Evolutionary conservation across 495 filamentous ascomycete species (phyloP).

Genomic region (Gamarada debralockiae): DNA sequence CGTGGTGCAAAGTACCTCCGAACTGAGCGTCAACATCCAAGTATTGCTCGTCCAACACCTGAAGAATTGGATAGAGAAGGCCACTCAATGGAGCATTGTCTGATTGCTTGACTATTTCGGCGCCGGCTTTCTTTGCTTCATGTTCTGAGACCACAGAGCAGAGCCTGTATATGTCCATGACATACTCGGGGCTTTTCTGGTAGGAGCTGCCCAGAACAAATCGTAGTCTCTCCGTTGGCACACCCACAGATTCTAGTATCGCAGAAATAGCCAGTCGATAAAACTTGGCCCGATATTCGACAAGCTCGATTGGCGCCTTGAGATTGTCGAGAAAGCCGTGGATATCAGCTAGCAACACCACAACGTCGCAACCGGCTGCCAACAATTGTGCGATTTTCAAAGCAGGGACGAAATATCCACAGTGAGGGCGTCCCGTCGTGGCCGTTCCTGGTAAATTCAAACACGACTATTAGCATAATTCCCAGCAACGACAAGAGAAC

Average conservation of each 20-base stretch:
- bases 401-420: conserved; percentile 19
- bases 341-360: conserved; percentile 9
- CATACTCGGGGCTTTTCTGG: conserved; percentile 32
- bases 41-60: conserved; percentile 3
- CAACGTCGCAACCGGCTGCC: conserved; percentile 18
- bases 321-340: conserved; percentile 10
- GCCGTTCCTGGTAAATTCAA: background rate
- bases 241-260: conserved; percentile 44
- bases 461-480: background rate
- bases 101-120: conserved; percentile 63
- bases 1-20: background rate
- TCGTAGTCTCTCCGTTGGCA: conserved; percentile 32
- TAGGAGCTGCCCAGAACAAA: conserved; percentile 59
- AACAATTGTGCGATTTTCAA: conserved; percentile 24
- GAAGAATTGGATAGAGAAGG: conserved; percentile 53
- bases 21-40: conserved; percentile 5
- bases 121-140: conserved; percentile 57
- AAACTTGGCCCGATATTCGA: conserved; percentile 44
- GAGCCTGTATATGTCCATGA: conserved; percentile 12
- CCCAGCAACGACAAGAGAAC: background rate
- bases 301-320: conserved; percentile 9
- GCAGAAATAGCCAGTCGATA: conserved; percentile 44
- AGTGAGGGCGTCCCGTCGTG: conserved; percentile 17
- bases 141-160: conserved; percentile 30
- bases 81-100: conserved; percentile 52